phyloP scores from a whole-genome alignment of 108 stramenopile species.

The Mediolabrus comicus region DNA sequence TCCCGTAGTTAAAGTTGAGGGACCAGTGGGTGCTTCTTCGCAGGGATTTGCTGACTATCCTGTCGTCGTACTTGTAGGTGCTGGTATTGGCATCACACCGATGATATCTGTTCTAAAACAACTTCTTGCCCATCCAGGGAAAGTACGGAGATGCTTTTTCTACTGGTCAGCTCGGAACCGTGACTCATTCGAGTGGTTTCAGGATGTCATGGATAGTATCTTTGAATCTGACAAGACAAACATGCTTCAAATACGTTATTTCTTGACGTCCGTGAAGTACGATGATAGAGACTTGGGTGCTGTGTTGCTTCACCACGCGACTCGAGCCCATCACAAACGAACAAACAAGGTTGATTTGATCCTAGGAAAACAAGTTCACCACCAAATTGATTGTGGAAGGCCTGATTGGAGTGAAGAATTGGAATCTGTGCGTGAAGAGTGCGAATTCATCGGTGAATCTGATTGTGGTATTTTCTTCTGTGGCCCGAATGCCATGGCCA shows the following conservation, averaged over 20 bases:
- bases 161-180: conserved; percentile 21
- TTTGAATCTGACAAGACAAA: conserved; percentile 15
- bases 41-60: conserved; percentile 20
- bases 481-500: conserved; percentile 13
- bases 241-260: conserved; percentile 15
- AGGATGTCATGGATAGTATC: conserved; percentile 15
- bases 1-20: conserved; percentile 18
- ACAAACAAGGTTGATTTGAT: conserved; percentile 9
- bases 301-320: conserved; percentile 18
- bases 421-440: neutral
- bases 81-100: conserved; percentile 48
- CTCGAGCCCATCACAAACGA: conserved; percentile 3
- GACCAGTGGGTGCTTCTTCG: conserved; percentile 26
- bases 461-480: conserved; percentile 19
- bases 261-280: conserved; percentile 16
- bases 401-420: conserved; percentile 20
- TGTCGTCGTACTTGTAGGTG: conserved; percentile 41
- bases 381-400: conserved; percentile 10
- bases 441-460: neutral
- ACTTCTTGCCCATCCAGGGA: conserved; percentile 8
- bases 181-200: conserved; percentile 13
- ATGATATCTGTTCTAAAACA: conserved; percentile 18
- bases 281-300: conserved; percentile 28
- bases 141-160: conserved; percentile 12
- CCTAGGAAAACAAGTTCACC: conserved; percentile 6